Evolutionary conservation across 129 eudicot species (phyloP), one percentile per base, ranked within the genome.

Genomic region (Tanacetum coccineum): DNA sequence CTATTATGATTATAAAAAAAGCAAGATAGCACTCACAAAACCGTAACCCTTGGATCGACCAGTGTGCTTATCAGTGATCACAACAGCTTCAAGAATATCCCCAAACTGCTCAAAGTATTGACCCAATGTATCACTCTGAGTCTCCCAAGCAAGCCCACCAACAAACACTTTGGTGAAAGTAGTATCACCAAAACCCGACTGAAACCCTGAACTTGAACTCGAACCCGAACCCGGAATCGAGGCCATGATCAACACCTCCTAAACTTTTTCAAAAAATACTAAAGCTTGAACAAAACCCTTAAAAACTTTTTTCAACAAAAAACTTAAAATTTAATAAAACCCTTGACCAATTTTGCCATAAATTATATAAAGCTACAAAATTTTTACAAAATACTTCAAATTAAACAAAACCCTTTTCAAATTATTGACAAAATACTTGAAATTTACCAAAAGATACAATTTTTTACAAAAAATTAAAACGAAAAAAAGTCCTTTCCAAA

Each of bases 41-140:
- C 98, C 96, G 39, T 93, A 93, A 67, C 98, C 98, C 83, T 93
- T 93, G 75, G 98, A 93, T 79, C 98, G 71, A 54, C 96, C 98
- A 9, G 96, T 85, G 74, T 84, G 82, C 79, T 93, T 93, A 81
- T 93, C 98, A 30, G 87, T 85, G 82, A 92, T 92, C 66, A 92
- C 98, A 79, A 92, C 96, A 57, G 98, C 98, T 82, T 92, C 98
- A 64, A 93, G 92, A 51, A 93, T 93, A 73, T 93, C 98, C 13
- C 98, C 98, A 67, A 88, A 93, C 59, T 86, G 98, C 83, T 93
- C 98, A 22, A 93, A 93, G 66, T 88, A 86, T 8, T 75, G 87
- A 12, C 90, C 71, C 95, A 93, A 58, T 13, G 92, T 93, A 53
- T 86, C 96, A 71, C 95, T 93, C 59, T 82, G 87, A 12, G 98